Conservation (phyloP, 768 basidiomycete genomes). For the Xerocomellus amylosporus region DNA sequence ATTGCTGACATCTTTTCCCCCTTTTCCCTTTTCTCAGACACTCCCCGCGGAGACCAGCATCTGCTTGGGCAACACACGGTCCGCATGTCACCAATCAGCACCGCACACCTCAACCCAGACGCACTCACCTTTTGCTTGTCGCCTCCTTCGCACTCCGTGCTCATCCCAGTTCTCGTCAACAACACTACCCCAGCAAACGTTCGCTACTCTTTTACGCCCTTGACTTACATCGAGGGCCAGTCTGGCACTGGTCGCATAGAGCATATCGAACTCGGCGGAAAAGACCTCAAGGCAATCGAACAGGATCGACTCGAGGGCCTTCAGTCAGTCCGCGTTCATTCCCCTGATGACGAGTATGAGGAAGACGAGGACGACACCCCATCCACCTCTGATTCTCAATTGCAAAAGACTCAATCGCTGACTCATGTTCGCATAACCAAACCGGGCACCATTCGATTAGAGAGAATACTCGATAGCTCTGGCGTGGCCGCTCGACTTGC, state of each 20-base stretch:
- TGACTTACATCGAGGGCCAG: conserved; percentile 46
- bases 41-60: conserved; percentile 48
- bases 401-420: conserved; percentile 75
- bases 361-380: conserved; percentile 44
- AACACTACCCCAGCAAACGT: conserved; percentile 76
- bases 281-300: conserved; percentile 68
- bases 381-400: conserved; percentile 39
- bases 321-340: conserved; percentile 42
- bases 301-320: conserved; percentile 52
- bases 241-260: conserved; percentile 47
- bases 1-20: conserved; percentile 49
- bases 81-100: conserved; percentile 90
- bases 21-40: conserved; percentile 41
- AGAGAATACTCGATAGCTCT: conserved; percentile 67
- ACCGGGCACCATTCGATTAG: conserved; percentile 74
- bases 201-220: conserved; percentile 69
- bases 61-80: conserved; percentile 88
- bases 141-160: conserved; percentile 47
- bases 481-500: conserved; percentile 73
- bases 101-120: conserved; percentile 83
- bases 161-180: conserved; percentile 85
- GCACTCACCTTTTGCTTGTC: conserved; percentile 72
- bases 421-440: conserved; percentile 67
- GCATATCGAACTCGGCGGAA: conserved; percentile 52
- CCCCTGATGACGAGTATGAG: conserved; percentile 66